Evolutionary conservation across 352 stramenopile species (phyloP), one percentile per base, ranked within the genome.

Genomic region (Globisporangium solare): DNA sequence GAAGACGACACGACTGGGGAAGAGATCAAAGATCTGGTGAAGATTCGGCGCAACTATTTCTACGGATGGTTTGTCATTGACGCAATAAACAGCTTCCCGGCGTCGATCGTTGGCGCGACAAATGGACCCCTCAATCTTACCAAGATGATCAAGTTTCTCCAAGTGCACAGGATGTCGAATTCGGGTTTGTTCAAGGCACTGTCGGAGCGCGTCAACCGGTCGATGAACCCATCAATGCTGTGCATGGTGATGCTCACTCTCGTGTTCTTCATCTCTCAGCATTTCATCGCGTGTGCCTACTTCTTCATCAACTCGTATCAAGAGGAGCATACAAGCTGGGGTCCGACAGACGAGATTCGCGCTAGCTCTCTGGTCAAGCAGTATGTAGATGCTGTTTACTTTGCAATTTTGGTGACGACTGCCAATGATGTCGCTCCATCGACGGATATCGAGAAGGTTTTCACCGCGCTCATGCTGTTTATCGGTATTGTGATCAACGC

Each of bases 401-500:
- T 85, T 54, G 71, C 72, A 4, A 86, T 86, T 50, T 80, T 86
- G 73, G 74, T 86, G 39, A 84, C 75, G 0, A 86, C 73, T 6
- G 75, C 71, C 22, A 87, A 86, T 56, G 76, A 88, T 41, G 71
- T 86, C 20, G 74, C 64, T n/a, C 76, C 75, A 13, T 76, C 63
- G 5, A 85, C 66, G 13, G 63, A 70, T 2, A 76, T 67, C 18
- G 75, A 88, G 58, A 83, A 85, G 56, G 48, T 88, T 11, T 83
- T 83, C 39, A 85, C 76, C 1, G 78, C 71, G 2, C 54, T 87
- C 17, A 88, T 89, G 74, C 68, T 89, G n/a, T 79, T 87, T 45
- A 64, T 92, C 22, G 82, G 78, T 4, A 87, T 92, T 41, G 70
- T 87, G 1, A 83, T 89, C 63, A 92, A 92, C 61, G 79, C 79